These are phyloP conservation scores for Backusella australiensis DNA, from an alignment of 192 early-diverging fungal species.

Conservation along the genomic window DNA sequence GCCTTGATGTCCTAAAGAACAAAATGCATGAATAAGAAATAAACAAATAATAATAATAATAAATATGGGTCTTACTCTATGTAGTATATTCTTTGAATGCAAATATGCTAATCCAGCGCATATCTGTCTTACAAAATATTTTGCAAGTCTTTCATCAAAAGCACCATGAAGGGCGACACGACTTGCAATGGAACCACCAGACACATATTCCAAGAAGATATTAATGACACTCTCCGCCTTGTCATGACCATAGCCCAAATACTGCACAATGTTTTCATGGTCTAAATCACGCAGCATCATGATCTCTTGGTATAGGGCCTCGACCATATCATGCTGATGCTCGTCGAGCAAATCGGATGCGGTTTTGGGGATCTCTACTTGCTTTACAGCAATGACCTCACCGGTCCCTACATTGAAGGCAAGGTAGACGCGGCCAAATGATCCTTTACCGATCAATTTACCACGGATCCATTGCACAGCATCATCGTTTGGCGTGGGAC, in stretches of 20 bases:
- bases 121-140: constrained; percentile 81
- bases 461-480: constrained; percentile 74
- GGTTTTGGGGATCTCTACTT: constrained; percentile 66
- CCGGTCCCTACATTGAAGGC: constrained; percentile 75
- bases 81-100: constrained; percentile 74
- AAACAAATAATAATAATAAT: background rate
- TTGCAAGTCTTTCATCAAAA: constrained; percentile 69
- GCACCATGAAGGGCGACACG: constrained; percentile 73
- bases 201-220: constrained; percentile 98
- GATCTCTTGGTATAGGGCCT: constrained; percentile 76
- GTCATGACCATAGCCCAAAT: constrained; percentile 66
- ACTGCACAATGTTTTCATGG: constrained; percentile 95
- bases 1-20: constrained; percentile 72
- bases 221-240: constrained; percentile 63
- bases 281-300: constrained; percentile 76
- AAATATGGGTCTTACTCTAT: constrained; percentile 48
- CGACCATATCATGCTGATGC: constrained; percentile 47
- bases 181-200: constrained; percentile 87
- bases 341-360: constrained; percentile 37
- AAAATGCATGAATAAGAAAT: background rate
- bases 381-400: constrained; percentile 86
- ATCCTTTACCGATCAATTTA: constrained; percentile 82
- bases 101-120: constrained; percentile 84
- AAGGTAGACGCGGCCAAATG: constrained; percentile 80
- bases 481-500: constrained; percentile 23